Percentiles rank a stretch among this genome's conserved stretches.
phyloP scores from a whole-genome alignment of 139 green algal genomes.

The Medakamo hakoo region DNA sequence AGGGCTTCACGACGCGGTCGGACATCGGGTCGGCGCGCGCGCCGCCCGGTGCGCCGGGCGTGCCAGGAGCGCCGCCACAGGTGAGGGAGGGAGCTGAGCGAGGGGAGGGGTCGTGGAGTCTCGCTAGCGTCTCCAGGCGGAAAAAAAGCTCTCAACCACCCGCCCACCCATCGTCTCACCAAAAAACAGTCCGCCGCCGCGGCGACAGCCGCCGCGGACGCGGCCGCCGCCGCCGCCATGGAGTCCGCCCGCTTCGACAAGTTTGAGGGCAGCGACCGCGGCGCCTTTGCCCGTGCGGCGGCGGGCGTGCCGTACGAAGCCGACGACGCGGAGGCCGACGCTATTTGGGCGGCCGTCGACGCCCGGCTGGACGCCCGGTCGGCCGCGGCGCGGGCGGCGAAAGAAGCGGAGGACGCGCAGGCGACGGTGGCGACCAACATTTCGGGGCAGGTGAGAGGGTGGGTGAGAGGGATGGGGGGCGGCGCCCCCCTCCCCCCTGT shows the following conservation, averaged over 20 bases:
- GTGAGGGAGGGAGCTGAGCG: not conserved
- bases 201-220: constrained; percentile 4
- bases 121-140: not conserved
- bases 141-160: too few species aligned
- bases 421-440: not conserved
- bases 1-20: constrained; percentile 93
- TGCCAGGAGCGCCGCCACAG: not conserved
- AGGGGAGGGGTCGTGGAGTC: not conserved
- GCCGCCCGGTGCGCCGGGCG: too few species aligned
- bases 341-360: constrained; percentile 89
- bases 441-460: not conserved
- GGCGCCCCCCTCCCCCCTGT: not conserved
- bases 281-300: constrained; percentile 54
- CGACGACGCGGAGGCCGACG: constrained; percentile 90
- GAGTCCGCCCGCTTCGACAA: constrained; percentile 56
- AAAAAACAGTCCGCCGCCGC: not conserved
- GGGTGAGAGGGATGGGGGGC: too few species aligned
- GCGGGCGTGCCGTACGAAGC: constrained; percentile 20
- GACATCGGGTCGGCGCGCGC: constrained; percentile 78
- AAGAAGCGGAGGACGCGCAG: not conserved
- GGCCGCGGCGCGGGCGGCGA: constrained; percentile 22
- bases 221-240: constrained; percentile 54
- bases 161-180: too few species aligned
- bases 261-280: constrained; percentile 91
- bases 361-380: constrained; percentile 78